Evolutionary conservation across 345 rosid genomes (phyloP), one percentile per base, ranked within the genome.

Genomic region (Acer negundo): DNA sequence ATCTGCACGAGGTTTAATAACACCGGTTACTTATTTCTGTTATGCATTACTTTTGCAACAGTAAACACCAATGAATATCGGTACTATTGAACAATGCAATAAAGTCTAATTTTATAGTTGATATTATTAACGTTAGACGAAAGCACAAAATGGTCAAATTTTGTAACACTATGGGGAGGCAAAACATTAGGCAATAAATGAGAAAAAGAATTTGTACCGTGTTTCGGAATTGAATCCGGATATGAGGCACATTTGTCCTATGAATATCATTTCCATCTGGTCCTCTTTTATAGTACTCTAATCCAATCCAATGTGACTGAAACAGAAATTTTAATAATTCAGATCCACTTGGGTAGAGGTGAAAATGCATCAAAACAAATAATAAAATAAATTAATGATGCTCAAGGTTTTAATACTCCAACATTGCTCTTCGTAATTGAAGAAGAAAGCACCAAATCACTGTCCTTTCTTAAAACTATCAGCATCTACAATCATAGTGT

Each of bases 241-340:
- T 97, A 84, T 94, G 98, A 78, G 99, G 98, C 75, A 97, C 98
- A 70, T 97, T 97, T 70, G 99, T 97, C 81, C 55, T 94, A 69
- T 72, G 98, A 83, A 97, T 90, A 79, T 97, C 96, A 73, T 97
- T 97, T 81, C 99, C 99, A 77, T 85, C 92, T 0, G 98, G 94
- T 78, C 97, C 98, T 87, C 97, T 93, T 82, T 89, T 94, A 87
- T 91, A 97, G 90, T 97, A 94, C 79, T 84, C 87, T 66, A 88
- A 88, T 24, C 98, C 98, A 2, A 97, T 94, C 99, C 99, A 97
- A 77, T 97, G 99, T 0, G 98, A 90, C 99, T 97, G 88, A 62
- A 85, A 72, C 66, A 75, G 23, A 67, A 62, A 56, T 9, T 40
- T 67, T 67, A 62, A 35, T 38, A 23, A 28, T 75, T 76, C 62